Base-by-base conservation (phyloP, 1,284 basidiomycete genomes). In the Tetrapyrgos nigripes region DNA sequence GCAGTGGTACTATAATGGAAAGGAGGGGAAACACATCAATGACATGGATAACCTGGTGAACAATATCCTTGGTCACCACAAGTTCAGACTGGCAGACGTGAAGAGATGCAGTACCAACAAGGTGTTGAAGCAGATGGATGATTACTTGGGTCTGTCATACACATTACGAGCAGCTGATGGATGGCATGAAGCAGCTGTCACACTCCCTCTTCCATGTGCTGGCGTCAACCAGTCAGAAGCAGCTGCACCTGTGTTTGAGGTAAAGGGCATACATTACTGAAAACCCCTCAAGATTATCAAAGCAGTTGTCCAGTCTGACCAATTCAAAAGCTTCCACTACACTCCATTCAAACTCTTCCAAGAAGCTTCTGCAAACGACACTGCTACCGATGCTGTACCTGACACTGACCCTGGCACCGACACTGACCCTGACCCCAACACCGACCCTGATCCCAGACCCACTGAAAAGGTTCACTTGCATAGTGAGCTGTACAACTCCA, bases 281-380 rank as follows among this genome's bases (percentile, higher is more conserved):
- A 68, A 64, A 19, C 52, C 73, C 4, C 62, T 64, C 0, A 62
- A 68, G 19, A 60, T 72, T 26, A 73, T 75, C 48, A 59, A 62
- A 40, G 58, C 68, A 0, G 65, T 67, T 1, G 73, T 74, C 47
- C 47, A 61, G 1, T 66, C 68, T 35, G 60, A 64, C 2, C 60
- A 67, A 14, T 63, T 67, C 9, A 43, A 53, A 14, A 62, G 68
- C 4, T 67, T 70, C 28, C 71, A 75, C 55, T 63, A 72, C 4
- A 62, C 67, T 3, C 74, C 72, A 9, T 76, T 71, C 66, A 70
- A 72, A 48, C 57, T 72, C 1, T 48, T 35, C 24, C 43, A 46
- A 13, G 51, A 44, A 45, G 50, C 49, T 13, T 17, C 37, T 5
- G n/a, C n/a, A n/a, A n/a, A 24, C 26, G 10, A 19, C 13, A 31